phyloP scores from a whole-genome alignment of 225 moss, liverwort and hornwort species.

The Sphagnum tenellum region DNA sequence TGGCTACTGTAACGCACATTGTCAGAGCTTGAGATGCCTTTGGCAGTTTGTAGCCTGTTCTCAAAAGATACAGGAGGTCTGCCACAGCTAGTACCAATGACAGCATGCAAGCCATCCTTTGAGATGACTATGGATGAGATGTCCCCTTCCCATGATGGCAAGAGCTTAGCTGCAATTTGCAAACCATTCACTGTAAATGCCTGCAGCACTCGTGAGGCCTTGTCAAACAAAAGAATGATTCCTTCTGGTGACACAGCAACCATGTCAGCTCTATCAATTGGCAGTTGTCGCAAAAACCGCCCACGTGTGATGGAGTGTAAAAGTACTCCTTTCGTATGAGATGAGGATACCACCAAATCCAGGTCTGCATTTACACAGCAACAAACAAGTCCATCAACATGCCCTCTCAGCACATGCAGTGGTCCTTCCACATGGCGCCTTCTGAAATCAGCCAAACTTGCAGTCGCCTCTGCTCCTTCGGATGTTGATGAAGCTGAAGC shows the following conservation, averaged over 20 bases:
- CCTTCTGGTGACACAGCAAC: conserved; percentile 79
- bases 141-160: conserved; percentile 72
- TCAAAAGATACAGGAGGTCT: conserved; percentile 37
- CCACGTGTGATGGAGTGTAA: conserved; percentile 82
- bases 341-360: conserved; percentile 83
- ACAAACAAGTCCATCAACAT: conserved; percentile 75
- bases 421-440: conserved; percentile 91
- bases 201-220: conserved; percentile 51
- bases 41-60: conserved; percentile 19
- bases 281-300: conserved; percentile 69
- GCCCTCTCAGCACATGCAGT: conserved; percentile 77
- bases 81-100: conserved; percentile 71
- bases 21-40: conserved; percentile 14
- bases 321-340: conserved; percentile 69
- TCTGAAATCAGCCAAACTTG: conserved; percentile 67
- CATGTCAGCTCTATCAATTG: conserved; percentile 77
- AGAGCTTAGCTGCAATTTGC: conserved; percentile 56
- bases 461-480: conserved; percentile 45
- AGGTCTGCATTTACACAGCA: conserved; percentile 84
- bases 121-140: conserved; percentile 80
- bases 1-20: conserved; percentile 30
- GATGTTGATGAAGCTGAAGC: conserved; percentile 31
- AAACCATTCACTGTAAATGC: conserved; percentile 89
- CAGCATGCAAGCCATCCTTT: conserved; percentile 66
- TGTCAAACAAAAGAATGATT: conserved; percentile 68